phyloP scores from a whole-genome alignment of 2,329 filamentous ascomycete species.

The Colletotrichum costaricense region DNA sequence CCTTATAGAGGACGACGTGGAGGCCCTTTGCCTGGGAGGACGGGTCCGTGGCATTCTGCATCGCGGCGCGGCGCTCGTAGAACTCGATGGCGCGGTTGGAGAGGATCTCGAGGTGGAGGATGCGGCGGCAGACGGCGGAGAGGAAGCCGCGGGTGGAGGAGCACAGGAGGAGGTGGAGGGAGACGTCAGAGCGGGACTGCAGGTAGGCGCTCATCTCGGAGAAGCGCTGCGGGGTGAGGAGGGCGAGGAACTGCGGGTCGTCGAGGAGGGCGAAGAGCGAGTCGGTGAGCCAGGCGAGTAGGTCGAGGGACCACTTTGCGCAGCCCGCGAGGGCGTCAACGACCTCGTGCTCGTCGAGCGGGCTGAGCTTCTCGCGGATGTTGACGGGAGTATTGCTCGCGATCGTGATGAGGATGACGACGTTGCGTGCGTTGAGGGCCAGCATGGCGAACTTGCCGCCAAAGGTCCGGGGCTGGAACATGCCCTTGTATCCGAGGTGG shows the following conservation, averaged over 20 bases:
- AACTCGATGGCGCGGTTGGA: slow-evolving; percentile 62
- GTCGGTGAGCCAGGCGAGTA: slow-evolving; percentile 73
- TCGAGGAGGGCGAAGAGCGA: slow-evolving; percentile 66
- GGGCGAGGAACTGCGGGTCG: slow-evolving; percentile 61
- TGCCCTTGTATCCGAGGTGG: slow-evolving; percentile 78
- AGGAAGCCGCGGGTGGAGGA: slow-evolving; percentile 81
- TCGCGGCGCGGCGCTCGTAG: slow-evolving; percentile 54
- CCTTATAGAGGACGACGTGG: slow-evolving; percentile 65
- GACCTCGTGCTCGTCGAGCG: slow-evolving; percentile 77
- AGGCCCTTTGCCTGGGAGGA: slow-evolving; percentile 51
- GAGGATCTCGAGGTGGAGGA: slow-evolving; percentile 66
- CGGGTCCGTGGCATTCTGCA: slow-evolving; percentile 55
- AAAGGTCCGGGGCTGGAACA: slow-evolving; percentile 70
- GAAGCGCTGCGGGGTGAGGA: slow-evolving; percentile 60
- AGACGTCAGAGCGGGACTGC: slow-evolving; percentile 65
- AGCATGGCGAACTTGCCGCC: slow-evolving; percentile 81
- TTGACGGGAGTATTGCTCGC: slow-evolving; percentile 66
- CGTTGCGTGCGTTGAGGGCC: slow-evolving; percentile 79
- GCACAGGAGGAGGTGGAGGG: slow-evolving; percentile 74
- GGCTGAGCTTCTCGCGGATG: slow-evolving; percentile 66
- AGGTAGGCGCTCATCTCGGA: slow-evolving; percentile 63
- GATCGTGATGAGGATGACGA: slow-evolving; percentile 73
- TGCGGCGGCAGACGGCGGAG: slow-evolving; percentile 73
- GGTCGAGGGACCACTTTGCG: slow-evolving; percentile 81
- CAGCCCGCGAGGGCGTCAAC: slow-evolving; percentile 79